Base-by-base conservation (phyloP, 129 eudicot species). In the Tagetes erecta region DNA sequence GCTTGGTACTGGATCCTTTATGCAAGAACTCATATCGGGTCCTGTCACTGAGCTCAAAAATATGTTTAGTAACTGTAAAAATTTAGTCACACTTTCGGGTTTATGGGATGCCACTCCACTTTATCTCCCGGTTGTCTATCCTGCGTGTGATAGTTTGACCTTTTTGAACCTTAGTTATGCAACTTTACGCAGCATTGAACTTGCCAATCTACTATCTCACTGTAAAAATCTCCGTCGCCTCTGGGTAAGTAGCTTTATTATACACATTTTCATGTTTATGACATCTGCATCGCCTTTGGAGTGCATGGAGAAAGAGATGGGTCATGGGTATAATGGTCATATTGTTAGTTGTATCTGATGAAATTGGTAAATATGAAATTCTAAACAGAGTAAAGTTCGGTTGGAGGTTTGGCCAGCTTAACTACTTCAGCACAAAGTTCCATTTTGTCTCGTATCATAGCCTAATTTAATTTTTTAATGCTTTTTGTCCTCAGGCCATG, bases 1-100 rank as follows among this genome's bases (percentile, higher is more conserved):
- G 80, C 87, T 92, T 37, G 96, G 98, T 4, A 92, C 98, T 6
- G 98, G 98, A 37, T 76, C 90, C 38, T 87, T 89, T 73, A 65
- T 76, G 64, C 87, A 86, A 77, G 92, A 89, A 77, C 84, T 87
- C 14, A 53, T 68, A 10, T 50, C 90, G 12, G 62, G 80, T 50
- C 81, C 82, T 3, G 79, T 38, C 45, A 75, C 80, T 1, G 86
- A 80, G 33, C 80, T 87, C 1, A 78, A 73, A 72, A 77, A 37
- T 51, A 74, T 87, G n/a, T 89, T 92, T 51, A 70, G 51, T 27
- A 82, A 68, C 47, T 89, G 88, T 82, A 82, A 73, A 75, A 80
- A 82, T 41, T 78, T 89, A 20, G 80, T 73, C 5, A 82, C 80
- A n/a, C 82, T 92, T 47, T 89, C 94, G 27, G 98, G 98, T 40